phyloP scores from a whole-genome alignment of 2,329 filamentous ascomycete species.

The Bipolaris oryzae region DNA sequence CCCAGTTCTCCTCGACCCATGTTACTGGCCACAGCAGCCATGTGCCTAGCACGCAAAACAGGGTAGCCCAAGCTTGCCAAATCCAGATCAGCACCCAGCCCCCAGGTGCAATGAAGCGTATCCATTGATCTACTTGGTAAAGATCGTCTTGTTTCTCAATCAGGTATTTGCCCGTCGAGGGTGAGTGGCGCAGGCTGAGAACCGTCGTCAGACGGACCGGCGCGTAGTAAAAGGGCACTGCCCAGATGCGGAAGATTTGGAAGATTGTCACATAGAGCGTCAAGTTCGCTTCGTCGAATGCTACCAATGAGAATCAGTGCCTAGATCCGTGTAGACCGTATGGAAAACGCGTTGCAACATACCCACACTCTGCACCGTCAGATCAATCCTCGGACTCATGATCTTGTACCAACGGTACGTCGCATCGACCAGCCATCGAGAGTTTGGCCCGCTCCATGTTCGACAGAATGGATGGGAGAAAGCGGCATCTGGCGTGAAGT shows the following conservation, averaged over 20 bases:
- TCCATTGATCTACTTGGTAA: slow-evolving; percentile 76
- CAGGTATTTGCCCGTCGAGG: slow-evolving; percentile 62
- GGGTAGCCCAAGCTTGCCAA: slow-evolving; percentile 69
- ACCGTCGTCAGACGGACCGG: slow-evolving; percentile 72
- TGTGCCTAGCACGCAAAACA: slow-evolving; percentile 67
- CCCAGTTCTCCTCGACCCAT: slow-evolving; percentile 26
- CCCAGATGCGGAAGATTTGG: slow-evolving; percentile 79
- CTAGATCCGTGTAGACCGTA: too few relatives aligned
- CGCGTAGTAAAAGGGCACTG: slow-evolving; percentile 75
- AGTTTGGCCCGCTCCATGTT: slow-evolving; percentile 65
- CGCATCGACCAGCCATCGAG: slow-evolving; percentile 68
- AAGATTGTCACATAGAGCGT: slow-evolving; percentile 75
- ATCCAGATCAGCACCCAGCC: slow-evolving; percentile 63
- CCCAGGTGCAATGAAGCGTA: slow-evolving; percentile 71
- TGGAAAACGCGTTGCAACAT: slow-evolving; percentile 19
- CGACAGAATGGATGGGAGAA: slow-evolving; percentile 82
- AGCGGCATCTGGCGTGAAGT: slow-evolving; percentile 73
- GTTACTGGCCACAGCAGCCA: slow-evolving; percentile 57
- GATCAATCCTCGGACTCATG: slow-evolving; percentile 73
- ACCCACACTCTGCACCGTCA: slow-evolving; percentile 69
- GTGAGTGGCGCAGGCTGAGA: slow-evolving; percentile 57
- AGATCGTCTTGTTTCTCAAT: slow-evolving; percentile 80
- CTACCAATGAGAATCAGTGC: slow-evolving; percentile 47
- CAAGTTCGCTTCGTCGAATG: slow-evolving; percentile 68
- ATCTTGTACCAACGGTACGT: slow-evolving; percentile 80